Evolutionary conservation across 2,329 filamentous ascomycete genomes (phyloP).

Genomic region (Fusarium solani-melongenae): DNA sequence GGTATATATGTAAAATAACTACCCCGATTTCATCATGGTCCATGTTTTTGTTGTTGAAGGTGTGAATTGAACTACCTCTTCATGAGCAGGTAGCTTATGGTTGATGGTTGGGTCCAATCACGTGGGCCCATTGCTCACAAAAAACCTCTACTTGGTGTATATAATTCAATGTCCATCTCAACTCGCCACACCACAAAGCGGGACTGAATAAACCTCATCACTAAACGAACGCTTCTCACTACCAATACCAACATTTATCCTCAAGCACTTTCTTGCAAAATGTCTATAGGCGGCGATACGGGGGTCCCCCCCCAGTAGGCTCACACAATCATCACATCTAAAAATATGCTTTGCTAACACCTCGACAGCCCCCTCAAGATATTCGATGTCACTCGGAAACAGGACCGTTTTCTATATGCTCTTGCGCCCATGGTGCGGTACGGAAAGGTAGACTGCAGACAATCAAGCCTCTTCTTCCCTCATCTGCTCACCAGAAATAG

Average conservation of each 20-base stretch:
- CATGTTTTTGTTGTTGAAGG: neutral
- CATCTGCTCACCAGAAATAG: conserved; percentile 49
- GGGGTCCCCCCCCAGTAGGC: conserved; percentile 40
- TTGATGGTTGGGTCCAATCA: conserved; percentile 16
- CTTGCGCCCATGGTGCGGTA: conserved; percentile 77
- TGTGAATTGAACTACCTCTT: neutral
- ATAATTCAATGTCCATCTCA: neutral
- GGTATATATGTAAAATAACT: neutral
- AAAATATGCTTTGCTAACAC: conserved; percentile 34
- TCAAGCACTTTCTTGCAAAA: neutral
- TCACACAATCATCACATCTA: conserved; percentile 13
- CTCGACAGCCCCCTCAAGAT: conserved; percentile 65
- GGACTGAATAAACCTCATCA: neutral
- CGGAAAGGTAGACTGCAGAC: conserved; percentile 57
- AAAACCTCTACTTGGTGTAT: conserved; percentile 27
- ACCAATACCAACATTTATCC: neutral
- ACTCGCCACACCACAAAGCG: neutral
- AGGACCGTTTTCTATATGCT: conserved; percentile 66
- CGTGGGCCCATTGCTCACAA: conserved; percentile 30
- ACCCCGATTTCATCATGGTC: neutral
- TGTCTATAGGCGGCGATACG: conserved; percentile 28
- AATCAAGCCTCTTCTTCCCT: rapidly evolving
- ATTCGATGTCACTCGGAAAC: conserved; percentile 64
- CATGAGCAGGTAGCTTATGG: neutral
- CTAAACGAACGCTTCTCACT: neutral